Base-by-base conservation (phyloP, 1,139 yeast species). In the Suhomyces choctaworum region DNA sequence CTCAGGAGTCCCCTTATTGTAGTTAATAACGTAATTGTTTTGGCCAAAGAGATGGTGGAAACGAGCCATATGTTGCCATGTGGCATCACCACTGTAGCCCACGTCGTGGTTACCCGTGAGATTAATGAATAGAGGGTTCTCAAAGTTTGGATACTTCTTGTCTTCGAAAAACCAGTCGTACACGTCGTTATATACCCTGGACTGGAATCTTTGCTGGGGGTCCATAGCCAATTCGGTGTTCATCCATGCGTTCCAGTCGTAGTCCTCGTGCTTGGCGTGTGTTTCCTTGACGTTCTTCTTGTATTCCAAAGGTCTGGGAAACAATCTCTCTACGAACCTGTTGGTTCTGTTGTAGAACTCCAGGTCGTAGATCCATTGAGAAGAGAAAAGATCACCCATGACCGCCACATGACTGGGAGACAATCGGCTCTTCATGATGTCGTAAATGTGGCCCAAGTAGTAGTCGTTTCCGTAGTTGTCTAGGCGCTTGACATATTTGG, bases 81-180 rank as follows among this genome's bases (percentile, higher is more conserved):
- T 88, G 30, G 95, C 88, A 61, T 94, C 98, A 0, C 97, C 97
- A 36, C 88, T 80, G 56, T 92, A 92, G 0, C 98, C 98, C 39
- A 92, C 80, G 57, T 92, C 98, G 56, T 92, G 98, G 56, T 92
- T 94, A 2, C 98, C 98, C 0, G 96, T 82, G 27, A 92, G 67
- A 54, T 92, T 90, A 40, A 88, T 73, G 52, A 89, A 77, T 29
- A 82, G 62, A 1, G 88, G 85, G 39, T 60, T 58, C 11, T 65
- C 54, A 38, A 47, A 60, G 44, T 65, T 66, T 22, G 72, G 72
- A 21, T 32, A 43, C n/a, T 49, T 50, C 5, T 39, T 45, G 14
- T 62, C 56, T n/a, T 49, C 64, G 30, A 68, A 52, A 25, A 69
- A 64, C 95, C 95, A 84, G 48, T 81, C 84, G 46, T 79, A 77